These are phyloP conservation scores for Ustilaginoidea virens DNA, from an alignment of 2,329 filamentous ascomycete genomes.

Conservation along the genomic window DNA sequence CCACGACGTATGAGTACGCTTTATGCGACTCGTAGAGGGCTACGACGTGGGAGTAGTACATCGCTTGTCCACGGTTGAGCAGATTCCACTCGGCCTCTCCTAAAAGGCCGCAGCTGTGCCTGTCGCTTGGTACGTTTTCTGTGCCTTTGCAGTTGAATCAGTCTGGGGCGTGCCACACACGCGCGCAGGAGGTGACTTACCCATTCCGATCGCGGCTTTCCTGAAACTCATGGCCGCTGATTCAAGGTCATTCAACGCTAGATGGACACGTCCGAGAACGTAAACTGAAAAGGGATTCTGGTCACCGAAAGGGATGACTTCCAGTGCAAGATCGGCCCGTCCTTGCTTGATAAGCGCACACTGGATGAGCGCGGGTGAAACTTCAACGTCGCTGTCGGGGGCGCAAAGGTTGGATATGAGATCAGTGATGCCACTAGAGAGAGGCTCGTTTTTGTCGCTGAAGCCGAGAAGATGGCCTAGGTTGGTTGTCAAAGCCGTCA, in stretches of 20 bases:
- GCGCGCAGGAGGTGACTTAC: conserved; percentile 33
- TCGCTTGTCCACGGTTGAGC: conserved; percentile 57
- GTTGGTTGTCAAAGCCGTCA: conserved; percentile 44
- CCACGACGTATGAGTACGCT: conserved; percentile 65
- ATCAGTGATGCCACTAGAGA: conserved; percentile 47
- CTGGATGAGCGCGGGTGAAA: conserved; percentile 44
- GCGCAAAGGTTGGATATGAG: conserved; percentile 51
- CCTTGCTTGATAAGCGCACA: conserved; percentile 45
- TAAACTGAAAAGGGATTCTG: conserved; percentile 56
- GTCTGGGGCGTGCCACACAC: background rate
- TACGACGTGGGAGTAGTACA: conserved; percentile 78
- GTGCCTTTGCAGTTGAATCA: conserved; percentile 20
- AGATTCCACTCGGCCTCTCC: conserved; percentile 59
- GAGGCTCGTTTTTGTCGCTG: conserved; percentile 32
- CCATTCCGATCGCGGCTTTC: conserved; percentile 68
- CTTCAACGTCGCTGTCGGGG: conserved; percentile 48
- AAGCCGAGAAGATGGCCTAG: conserved; percentile 49
- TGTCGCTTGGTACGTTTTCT: conserved; percentile 28
- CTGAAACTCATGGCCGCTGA: conserved; percentile 63
- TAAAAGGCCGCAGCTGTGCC: conserved; percentile 51
- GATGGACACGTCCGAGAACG: conserved; percentile 64
- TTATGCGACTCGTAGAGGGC: conserved; percentile 66
- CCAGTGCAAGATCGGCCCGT: conserved; percentile 42
- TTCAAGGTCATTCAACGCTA: conserved; percentile 59
- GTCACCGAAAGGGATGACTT: conserved; percentile 39